Percentiles rank a stretch among this genome's conserved stretches.
Conservation (phyloP, 345 rosid genomes). For the Arabidopsis suecica region DNA sequence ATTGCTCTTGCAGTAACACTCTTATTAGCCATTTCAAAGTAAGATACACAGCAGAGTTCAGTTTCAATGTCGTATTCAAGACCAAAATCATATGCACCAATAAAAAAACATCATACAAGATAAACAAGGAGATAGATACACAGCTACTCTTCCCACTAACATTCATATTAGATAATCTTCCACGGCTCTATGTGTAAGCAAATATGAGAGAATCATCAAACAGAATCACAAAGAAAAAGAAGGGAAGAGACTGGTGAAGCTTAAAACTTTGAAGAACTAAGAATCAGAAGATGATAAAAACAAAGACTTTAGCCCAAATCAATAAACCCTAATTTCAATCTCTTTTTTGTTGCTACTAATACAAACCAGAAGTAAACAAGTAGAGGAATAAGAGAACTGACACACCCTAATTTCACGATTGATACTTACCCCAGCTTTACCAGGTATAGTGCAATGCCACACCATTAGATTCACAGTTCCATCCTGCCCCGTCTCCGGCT, state of each 20-base stretch:
- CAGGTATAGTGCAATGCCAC: conserved; percentile 98
- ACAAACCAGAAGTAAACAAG: neutral
- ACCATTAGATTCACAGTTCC: conserved; percentile 89
- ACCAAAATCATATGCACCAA: neutral
- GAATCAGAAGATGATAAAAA: neutral
- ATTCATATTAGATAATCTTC: neutral
- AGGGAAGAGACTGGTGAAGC: neutral
- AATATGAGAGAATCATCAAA: neutral
- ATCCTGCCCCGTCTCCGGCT: conserved; percentile 83
- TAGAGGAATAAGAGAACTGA: neutral
- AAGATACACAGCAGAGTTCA: neutral
- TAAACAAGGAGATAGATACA: neutral
- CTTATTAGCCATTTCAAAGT: neutral
- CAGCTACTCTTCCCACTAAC: neutral
- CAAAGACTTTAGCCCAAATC: neutral
- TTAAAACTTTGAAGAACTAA: neutral
- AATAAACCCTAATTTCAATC: conserved; percentile 27
- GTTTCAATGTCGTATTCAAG: neutral
- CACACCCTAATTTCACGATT: conserved; percentile 3
- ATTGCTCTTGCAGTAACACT: neutral
- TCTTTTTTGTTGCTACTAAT: neutral
- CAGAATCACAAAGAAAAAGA: neutral
- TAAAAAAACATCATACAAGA: neutral
- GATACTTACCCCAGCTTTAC: conserved; percentile 83
- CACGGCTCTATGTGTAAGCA: neutral